A percentile compares a stretch with the other conserved stretches of the same genome.
Conservation (phyloP, 805 yeast species). For the Metschnikowia similis region DNA sequence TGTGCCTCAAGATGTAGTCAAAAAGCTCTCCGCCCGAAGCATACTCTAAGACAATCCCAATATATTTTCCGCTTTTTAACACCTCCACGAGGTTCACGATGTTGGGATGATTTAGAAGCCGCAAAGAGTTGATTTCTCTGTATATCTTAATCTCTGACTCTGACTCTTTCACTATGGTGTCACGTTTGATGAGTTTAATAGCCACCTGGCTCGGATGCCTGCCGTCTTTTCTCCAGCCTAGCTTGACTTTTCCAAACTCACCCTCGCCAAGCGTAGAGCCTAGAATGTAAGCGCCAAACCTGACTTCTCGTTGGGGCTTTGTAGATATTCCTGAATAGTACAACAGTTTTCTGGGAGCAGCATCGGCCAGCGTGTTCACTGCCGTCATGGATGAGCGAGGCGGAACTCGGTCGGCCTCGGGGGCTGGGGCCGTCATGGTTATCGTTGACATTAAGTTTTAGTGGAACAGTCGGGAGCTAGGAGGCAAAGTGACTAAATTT, state of each 20-base stretch:
- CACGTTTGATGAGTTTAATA: conserved; percentile 84
- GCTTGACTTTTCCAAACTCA: conserved; percentile 94
- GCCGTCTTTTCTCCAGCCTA: conserved; percentile 92
- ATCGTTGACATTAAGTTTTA: conserved; percentile 1
- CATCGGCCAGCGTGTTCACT: neutral
- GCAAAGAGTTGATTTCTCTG: conserved; percentile 87
- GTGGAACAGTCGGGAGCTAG: neutral
- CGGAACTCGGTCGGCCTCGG: conserved; percentile 1
- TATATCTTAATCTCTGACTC: conserved; percentile 86
- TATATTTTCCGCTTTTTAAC: conserved; percentile 87
- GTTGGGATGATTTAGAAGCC: conserved; percentile 86
- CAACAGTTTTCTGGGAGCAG: neutral
- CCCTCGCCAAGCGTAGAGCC: conserved; percentile 98
- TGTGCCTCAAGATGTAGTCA: conserved; percentile 83
- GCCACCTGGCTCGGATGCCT: conserved; percentile 82
- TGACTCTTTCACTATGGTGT: conserved; percentile 79
- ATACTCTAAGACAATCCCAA: conserved; percentile 93
- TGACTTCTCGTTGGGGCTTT: conserved; percentile 52
- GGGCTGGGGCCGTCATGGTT: conserved; percentile 2
- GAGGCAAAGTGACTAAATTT: neutral
- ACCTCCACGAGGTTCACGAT: conserved; percentile 90
- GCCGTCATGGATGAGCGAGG: conserved; percentile 2
- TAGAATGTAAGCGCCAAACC: conserved; percentile 85
- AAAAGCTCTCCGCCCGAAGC: conserved; percentile 97
- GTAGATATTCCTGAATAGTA: neutral